Base-by-base conservation (phyloP, 306 rosid genomes). In the Rosa lucieae region DNA sequence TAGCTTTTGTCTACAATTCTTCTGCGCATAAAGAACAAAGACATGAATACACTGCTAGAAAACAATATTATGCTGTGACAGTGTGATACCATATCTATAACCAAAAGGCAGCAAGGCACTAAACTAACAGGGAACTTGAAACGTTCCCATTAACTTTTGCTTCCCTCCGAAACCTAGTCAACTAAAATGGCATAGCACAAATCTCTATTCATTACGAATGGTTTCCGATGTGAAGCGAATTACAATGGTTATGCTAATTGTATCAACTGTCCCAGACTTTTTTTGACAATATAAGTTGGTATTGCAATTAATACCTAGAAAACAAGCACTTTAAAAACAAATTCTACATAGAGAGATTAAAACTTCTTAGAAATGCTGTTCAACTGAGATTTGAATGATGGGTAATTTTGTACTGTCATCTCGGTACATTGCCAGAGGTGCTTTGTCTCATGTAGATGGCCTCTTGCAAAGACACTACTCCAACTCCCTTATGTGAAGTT, bases 231-330 rank as follows among this genome's bases (percentile, higher is more conserved):
- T 74, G 43, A 58, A 42, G 12, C 9, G 78, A 26, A 74, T 62
- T 78, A 67, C 78, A 77, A 78, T 75, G 75, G 56, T 56, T 73
- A 20, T 6, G 39, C 51, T 26, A 47, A 58, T 10, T 58, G 53
- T 48, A 49, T 80, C 65, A 79, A 72, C 73, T 42, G 55, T 56
- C 10, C 63, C 71, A n/a, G 70, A 73, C 62, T 65, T 67, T 49
- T 56, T 53, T 35, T 83, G 62, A 78, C 73, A 77, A 26, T 72
- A 74, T 76, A 29, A 67, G 76, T 65, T 65, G 40, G 74, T 59
- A 77, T 55, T 75, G 69, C 74, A 80, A 83, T 84, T 73, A 65
- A 61, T 61, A 80, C 67, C 18, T 59, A 42, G 65, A 67, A 52
- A n/a, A 66, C 23, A 32, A 26, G 59, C 80, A 32, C 61, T 79